These are phyloP conservation scores for Globisporangium lucens DNA, from an alignment of 352 stramenopile species.

Conservation along the genomic window DNA sequence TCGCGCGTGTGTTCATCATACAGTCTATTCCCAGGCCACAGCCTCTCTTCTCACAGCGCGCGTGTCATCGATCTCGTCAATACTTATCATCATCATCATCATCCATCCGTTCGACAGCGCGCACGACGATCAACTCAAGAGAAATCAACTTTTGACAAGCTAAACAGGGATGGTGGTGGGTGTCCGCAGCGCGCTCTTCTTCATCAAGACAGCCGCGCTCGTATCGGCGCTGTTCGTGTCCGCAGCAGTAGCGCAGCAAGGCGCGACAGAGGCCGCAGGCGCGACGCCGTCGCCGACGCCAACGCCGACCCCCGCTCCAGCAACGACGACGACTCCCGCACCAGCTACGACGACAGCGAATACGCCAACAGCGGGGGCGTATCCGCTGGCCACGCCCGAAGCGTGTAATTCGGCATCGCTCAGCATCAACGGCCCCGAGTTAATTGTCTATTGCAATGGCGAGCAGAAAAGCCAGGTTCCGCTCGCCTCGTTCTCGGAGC, in stretches of 20 bases:
- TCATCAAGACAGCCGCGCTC: slow-evolving; percentile 1
- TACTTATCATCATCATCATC: not conserved
- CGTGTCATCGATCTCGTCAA: not conserved
- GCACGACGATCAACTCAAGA: not conserved
- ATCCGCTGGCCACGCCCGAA: not conserved
- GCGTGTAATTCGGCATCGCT: not conserved
- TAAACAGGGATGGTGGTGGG: not conserved
- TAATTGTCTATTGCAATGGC: slow-evolving; percentile 5
- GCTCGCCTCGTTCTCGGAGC: not conserved
- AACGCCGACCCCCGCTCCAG: not conserved
- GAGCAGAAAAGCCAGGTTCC: not conserved
- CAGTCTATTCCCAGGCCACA: not conserved
- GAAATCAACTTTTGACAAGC: not conserved
- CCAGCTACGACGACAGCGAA: not conserved
- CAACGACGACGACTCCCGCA: not conserved
- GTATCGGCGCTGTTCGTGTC: not conserved
- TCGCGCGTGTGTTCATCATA: not conserved
- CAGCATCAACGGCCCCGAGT: not conserved
- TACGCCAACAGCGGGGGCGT: too few species aligned
- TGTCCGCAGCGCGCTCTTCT: not conserved
- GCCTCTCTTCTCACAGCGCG: not conserved
- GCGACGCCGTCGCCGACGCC: not conserved
- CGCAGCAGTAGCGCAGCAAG: not conserved
- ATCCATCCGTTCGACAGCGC: not conserved
- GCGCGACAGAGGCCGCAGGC: not conserved